phyloP scores from a whole-genome alignment of 2,329 filamentous ascomycete species.

The Epichloe coenophiala region DNA sequence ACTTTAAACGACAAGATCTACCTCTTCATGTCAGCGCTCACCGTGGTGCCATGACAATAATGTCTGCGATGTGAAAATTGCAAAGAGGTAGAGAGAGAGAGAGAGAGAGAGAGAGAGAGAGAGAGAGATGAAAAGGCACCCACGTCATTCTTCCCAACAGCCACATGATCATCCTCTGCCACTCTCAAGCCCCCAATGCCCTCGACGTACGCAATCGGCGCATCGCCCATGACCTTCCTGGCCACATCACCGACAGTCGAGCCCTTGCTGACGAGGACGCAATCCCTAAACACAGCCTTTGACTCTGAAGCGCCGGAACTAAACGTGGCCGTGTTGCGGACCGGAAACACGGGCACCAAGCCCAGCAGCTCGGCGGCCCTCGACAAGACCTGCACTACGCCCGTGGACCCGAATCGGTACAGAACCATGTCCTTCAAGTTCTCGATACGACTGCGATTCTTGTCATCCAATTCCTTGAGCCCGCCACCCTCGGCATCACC shows the following conservation, averaged over 20 bases:
- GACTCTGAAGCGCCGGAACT: conserved; percentile 52
- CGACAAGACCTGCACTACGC: conserved; percentile 83
- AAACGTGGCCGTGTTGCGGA: conserved; percentile 74
- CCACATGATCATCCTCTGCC: conserved; percentile 75
- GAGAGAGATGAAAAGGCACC: conserved; percentile 29
- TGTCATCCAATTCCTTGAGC: conserved; percentile 89
- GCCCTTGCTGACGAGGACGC: conserved; percentile 81
- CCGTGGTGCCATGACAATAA: conserved; percentile 7
- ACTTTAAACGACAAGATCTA: conserved; percentile 84
- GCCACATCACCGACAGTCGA: conserved; percentile 84
- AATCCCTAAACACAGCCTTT: conserved; percentile 75
- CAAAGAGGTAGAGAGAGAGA: background rate
- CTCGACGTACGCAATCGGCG: conserved; percentile 86
- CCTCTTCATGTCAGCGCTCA: background rate
- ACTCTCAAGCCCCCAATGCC: conserved; percentile 76
- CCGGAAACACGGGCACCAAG: conserved; percentile 85
- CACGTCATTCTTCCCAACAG: conserved; percentile 90
- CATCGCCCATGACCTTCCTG: conserved; percentile 92
- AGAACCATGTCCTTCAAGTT: conserved; percentile 97
- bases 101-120: no score
- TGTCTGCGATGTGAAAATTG: conserved; percentile 10
- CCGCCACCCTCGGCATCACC: conserved; percentile 78
- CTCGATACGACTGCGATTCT: conserved; percentile 76
- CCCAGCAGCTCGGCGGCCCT: conserved; percentile 79
- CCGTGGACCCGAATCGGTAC: conserved; percentile 89